Evolutionary conservation across 1,284 basidiomycete genomes (phyloP), one percentile per base, ranked within the genome.

Genomic region (Ustilago crameri): DNA sequence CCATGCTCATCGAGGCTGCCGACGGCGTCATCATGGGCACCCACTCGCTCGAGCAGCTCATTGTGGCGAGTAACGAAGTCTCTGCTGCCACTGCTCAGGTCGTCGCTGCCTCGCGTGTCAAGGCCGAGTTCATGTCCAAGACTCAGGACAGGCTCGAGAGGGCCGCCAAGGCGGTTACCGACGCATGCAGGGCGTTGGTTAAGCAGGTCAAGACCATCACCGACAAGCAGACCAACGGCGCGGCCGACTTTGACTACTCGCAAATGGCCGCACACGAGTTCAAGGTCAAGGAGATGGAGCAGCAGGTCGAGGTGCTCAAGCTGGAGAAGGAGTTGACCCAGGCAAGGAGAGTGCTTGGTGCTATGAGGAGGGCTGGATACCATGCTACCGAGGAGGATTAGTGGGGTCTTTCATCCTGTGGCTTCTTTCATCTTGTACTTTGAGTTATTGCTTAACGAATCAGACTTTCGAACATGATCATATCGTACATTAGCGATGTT

Each of bases 11-110:
- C 84, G 95, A 98, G 85, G 91, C 91, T 62, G 96, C 96, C 14
- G 96, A 99, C 83, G 96, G 96, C 62, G 95, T 99, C 42, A 89
- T 98, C 65, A 93, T 91, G 1, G 95, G 95, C 30, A 95, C 94
- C 15, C 94, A 98, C 85, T 94, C 93, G 42, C 88, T 98, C 56
- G 96, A 98, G 85, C 96, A 99, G 85, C 90, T 99, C 71, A 98
- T 99, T 79, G 96, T 98, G 46, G 93, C 96, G 7, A 98, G 95
- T 26, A 98, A 98, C 85, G 96, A 98, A 84, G 96, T 99, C 23
- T 93, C 93, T 1, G 93, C 91, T 47, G 91, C 95, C 0, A 98
- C 96, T 0, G 96, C 95, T 5, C 96, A 99, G 85, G 90, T 99
- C 48, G 96, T 99, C 46, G 95, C 95, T 24, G 96, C 96, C 1